These are phyloP conservation scores for Cladosporium sp. DNA, from an alignment of 2,329 filamentous ascomycete genomes.

Conservation along the genomic window DNA sequence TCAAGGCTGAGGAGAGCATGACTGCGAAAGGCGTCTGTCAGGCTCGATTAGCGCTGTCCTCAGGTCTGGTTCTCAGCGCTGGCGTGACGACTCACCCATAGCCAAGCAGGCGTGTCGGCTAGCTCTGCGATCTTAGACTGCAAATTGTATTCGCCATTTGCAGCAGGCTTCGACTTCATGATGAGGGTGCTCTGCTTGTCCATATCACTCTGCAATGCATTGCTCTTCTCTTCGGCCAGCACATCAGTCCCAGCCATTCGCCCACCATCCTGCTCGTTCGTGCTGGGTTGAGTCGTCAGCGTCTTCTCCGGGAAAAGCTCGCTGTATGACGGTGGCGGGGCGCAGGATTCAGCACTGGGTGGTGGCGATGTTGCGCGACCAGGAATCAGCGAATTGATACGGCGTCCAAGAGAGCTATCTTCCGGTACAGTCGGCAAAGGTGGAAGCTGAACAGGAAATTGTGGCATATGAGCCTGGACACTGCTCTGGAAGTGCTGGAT, in stretches of 20 bases:
- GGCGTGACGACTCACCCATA: constrained; percentile 3
- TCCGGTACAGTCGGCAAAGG: constrained; percentile 41
- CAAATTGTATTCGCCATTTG: not conserved
- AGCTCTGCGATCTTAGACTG: not conserved
- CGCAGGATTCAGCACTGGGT: not conserved
- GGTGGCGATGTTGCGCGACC: not conserved
- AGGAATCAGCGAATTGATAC: constrained; percentile 9
- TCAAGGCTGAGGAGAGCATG: constrained; percentile 3
- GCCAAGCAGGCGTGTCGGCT: not conserved
- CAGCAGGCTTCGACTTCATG: not conserved
- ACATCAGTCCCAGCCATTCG: not conserved
- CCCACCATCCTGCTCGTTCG: not conserved
- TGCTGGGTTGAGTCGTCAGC: too few species aligned
- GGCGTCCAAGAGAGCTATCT: constrained; percentile 1
- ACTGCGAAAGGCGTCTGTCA: constrained; percentile 4
- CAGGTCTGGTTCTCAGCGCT: not conserved
- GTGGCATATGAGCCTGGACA: constrained; percentile 66
- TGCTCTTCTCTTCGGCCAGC: not conserved
- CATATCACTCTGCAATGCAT: not conserved
- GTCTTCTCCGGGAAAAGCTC: constrained; percentile 13
- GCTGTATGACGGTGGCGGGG: constrained; percentile 11
- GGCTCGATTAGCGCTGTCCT: not conserved
- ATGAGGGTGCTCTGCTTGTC: not conserved
- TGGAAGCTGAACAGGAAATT: constrained; percentile 42
- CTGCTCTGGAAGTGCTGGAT: constrained; percentile 75